Evolutionary conservation across 1,139 yeast genomes (phyloP), one percentile per base, ranked within the genome.

Genomic region (Kodamaea sp.): DNA sequence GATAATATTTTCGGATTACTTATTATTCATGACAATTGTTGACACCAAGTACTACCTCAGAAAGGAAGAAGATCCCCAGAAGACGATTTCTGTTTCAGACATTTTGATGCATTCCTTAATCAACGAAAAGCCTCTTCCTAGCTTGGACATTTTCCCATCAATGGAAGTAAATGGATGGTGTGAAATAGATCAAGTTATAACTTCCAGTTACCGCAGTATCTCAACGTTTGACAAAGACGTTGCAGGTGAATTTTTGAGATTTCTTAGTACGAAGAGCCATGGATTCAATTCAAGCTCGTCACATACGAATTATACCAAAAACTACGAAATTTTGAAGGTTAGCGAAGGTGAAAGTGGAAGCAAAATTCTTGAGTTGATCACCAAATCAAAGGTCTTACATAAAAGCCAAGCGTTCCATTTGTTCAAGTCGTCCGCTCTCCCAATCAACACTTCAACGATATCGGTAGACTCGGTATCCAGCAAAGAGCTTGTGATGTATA

Each of bases 341-440:
- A 29, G 39, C 5, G 28, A 31, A 9, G 20, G 20, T n/a, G 32
- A 28, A 24, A 20, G 37, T 28, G 31, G 54, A 20, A 49, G 68
- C 10, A 69, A 73, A 33, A 73, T 89, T 19, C 75, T 85, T 15
- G 84, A 81, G 32, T 62, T 84, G 27, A 59, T 87, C 6, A 79
- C 84, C 40, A 89, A 89, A 54, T 89, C 96, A 0, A 81, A 78
- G 45, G 79, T 90, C 22, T 63, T 89, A 37, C 79, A 81, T 53
- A 90, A 90, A 51, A 73, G 81, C 3, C 85, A 88, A 34, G 90
- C 96, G 3, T 88, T 90, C 59, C 97, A 90, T 62, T 63, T 90
- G 22, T 90, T 90, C 65, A 79, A 75, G 47, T 59, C 53, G 3
- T 46, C 51, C 7, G 20, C 35, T 18, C 21, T 9, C 9, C 21